Conservation (phyloP, 2,329 filamentous ascomycete species). For the Pyrenochaeta sp. region DNA sequence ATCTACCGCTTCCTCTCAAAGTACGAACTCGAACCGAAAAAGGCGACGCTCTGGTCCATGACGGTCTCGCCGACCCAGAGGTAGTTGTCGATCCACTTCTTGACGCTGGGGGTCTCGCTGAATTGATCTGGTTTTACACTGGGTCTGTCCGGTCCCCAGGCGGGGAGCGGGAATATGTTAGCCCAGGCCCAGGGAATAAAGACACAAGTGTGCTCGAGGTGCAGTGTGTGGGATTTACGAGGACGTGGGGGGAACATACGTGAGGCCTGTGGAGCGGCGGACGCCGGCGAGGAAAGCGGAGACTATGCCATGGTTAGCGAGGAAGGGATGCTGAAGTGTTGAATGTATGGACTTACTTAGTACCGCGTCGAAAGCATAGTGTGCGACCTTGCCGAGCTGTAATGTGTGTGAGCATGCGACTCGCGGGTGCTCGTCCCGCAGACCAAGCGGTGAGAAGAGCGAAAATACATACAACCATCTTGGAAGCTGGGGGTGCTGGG, state of each 20-base stretch:
- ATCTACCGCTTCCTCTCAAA: conserved; percentile 83
- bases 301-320: conserved; percentile 62
- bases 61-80: conserved; percentile 96
- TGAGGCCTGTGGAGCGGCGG: conserved; percentile 95
- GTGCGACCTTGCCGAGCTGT: conserved; percentile 91
- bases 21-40: conserved; percentile 86
- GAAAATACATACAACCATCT: conserved; percentile 51
- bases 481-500: conserved; percentile 10
- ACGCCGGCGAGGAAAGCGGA: conserved; percentile 97
- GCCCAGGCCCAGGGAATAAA: not conserved
- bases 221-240: conserved; percentile 2
- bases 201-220: not conserved
- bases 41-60: conserved; percentile 95
- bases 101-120: conserved; percentile 81
- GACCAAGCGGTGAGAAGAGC: conserved; percentile 6
- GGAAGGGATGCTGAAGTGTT: conserved; percentile 8
- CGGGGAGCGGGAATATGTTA: conserved; percentile 25
- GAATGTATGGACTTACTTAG: conserved; percentile 69
- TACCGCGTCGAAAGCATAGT: conserved; percentile 96
- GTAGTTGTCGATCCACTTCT: conserved; percentile 92
- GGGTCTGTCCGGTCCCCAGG: conserved; percentile 55
- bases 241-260: conserved; percentile 68
- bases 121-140: conserved; percentile 90
- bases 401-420: conserved; percentile 64
- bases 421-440: conserved; percentile 16